Conservation (phyloP, 176 grass and related monocot species). For the Oryza punctata region DNA sequence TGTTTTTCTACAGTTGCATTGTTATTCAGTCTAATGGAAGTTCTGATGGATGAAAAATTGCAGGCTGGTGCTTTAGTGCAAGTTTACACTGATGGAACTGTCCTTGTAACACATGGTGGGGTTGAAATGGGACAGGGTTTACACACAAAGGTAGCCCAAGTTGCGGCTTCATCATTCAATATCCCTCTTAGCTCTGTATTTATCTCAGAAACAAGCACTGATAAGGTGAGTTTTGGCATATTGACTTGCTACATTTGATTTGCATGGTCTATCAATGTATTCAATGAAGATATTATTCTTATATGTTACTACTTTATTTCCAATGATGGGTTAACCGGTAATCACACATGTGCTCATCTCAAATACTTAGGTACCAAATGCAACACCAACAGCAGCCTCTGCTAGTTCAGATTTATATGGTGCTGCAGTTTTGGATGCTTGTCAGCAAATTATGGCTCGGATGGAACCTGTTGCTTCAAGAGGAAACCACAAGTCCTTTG, state of each 20-base stretch:
- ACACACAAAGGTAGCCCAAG: constrained; percentile 95
- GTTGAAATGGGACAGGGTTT: constrained; percentile 99
- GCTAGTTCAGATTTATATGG: constrained; percentile 97
- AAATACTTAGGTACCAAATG: constrained; percentile 83
- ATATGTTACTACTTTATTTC: not conserved
- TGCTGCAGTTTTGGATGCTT: constrained; percentile 93
- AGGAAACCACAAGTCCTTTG: constrained; percentile 72
- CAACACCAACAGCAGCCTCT: constrained; percentile 92
- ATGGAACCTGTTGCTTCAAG: constrained; percentile 83
- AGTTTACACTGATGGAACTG: constrained; percentile 94
- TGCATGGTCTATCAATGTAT: not conserved
- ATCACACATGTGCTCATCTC: constrained; percentile 11
- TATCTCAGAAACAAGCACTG: constrained; percentile 97
- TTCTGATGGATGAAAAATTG: constrained; percentile 41
- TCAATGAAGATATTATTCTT: not conserved
- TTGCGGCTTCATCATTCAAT: constrained; percentile 82
- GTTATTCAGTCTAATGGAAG: not conserved
- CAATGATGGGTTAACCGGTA: not conserved
- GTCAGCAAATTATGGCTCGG: constrained; percentile 86
- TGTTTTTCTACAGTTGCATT: no score
- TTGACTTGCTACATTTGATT: not conserved
- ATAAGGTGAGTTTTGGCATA: constrained; percentile 66
- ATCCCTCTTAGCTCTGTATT: constrained; percentile 91
- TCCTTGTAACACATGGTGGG: constrained; percentile 96
- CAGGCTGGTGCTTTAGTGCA: constrained; percentile 96